These are phyloP conservation scores for Ophiostoma angusticollis DNA, from an alignment of 2,329 filamentous ascomycete genomes.

Conservation along the genomic window DNA sequence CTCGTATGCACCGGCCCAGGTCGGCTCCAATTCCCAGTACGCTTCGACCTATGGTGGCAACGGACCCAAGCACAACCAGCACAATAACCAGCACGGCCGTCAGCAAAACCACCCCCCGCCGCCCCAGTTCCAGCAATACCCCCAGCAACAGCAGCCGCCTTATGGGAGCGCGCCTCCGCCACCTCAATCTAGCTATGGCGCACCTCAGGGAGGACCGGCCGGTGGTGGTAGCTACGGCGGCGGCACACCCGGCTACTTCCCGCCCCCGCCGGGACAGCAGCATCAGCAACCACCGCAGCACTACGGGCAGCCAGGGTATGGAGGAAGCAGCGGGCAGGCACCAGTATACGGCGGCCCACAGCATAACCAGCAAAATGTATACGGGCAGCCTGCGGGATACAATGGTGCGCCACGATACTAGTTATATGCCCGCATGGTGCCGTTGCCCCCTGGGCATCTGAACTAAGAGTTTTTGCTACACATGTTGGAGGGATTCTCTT, in stretches of 20 bases:
- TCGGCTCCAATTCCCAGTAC: too few relatives aligned
- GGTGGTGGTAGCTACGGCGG: conserved; percentile 15
- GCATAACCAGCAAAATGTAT: conserved; percentile 6
- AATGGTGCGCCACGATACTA: conserved; percentile 9
- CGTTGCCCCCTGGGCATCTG: too few relatives aligned
- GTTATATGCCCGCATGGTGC: neutral
- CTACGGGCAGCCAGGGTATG: conserved; percentile 8
- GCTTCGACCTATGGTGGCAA: conserved; percentile 5
- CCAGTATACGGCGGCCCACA: conserved; percentile 3
- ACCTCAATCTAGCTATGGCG: conserved; percentile 1
- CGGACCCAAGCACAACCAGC: conserved; percentile 3
- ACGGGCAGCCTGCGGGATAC: conserved; percentile 4
- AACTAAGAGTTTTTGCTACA: too few relatives aligned
- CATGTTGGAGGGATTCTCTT: neutral
- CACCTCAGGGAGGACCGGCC: conserved; percentile 14
- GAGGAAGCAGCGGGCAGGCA: neutral
- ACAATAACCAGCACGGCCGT: too few relatives aligned
- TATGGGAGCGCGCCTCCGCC: conserved; percentile 6
- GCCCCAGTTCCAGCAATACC: conserved; percentile 2
- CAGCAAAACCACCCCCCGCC: conserved; percentile 1
- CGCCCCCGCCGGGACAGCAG: conserved; percentile 7
- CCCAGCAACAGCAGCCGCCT: neutral
- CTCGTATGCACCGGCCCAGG: too few relatives aligned
- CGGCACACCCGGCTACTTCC: conserved; percentile 7
- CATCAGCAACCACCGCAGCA: neutral